A percentile compares a stretch with the other conserved stretches of the same genome.
phyloP scores from a whole-genome alignment of 192 early-diverging fungal genomes.

The Entomortierella chlamydospora region DNA sequence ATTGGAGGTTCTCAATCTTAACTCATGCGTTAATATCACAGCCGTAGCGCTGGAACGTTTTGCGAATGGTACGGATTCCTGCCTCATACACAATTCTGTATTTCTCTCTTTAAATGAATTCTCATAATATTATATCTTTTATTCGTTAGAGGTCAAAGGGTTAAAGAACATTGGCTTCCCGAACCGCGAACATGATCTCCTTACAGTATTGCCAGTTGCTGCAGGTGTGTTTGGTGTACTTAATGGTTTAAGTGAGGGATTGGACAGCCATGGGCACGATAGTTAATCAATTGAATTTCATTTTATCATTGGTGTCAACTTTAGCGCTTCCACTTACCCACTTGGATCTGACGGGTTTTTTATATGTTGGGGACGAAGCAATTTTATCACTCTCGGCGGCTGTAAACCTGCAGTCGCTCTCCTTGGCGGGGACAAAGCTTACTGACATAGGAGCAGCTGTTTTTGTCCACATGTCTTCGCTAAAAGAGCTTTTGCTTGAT shows the following conservation, averaged over 20 bases:
- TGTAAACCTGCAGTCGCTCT: conserved; percentile 53
- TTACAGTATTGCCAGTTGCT: conserved; percentile 46
- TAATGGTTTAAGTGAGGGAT: no score
- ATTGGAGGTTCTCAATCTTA: conserved; percentile 22
- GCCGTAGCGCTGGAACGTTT: conserved; percentile 10
- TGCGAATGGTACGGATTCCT: conserved; percentile 3
- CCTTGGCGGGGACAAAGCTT: conserved; percentile 58
- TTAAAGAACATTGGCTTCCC: conserved; percentile 61
- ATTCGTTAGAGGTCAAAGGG: conserved; percentile 28
- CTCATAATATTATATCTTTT: background rate
- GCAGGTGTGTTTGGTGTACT: conserved; percentile 32
- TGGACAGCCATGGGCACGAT: no score
- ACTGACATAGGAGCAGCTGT: conserved; percentile 61
- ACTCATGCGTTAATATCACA: conserved; percentile 7
- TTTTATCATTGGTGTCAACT: background rate
- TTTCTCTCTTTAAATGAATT: background rate
- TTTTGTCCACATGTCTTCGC: conserved; percentile 34
- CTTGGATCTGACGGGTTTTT: conserved; percentile 60
- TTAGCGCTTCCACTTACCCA: conserved; percentile 58
- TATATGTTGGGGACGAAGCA: conserved; percentile 58
- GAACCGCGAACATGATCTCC: conserved; percentile 60
- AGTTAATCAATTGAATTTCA: no score
- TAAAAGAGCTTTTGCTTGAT: conserved; percentile 59
- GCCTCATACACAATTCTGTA: background rate
- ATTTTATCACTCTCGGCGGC: conserved; percentile 47